Base-by-base conservation (phyloP, 116 monocot genomes). In the Dioscorea cayenensis region DNA sequence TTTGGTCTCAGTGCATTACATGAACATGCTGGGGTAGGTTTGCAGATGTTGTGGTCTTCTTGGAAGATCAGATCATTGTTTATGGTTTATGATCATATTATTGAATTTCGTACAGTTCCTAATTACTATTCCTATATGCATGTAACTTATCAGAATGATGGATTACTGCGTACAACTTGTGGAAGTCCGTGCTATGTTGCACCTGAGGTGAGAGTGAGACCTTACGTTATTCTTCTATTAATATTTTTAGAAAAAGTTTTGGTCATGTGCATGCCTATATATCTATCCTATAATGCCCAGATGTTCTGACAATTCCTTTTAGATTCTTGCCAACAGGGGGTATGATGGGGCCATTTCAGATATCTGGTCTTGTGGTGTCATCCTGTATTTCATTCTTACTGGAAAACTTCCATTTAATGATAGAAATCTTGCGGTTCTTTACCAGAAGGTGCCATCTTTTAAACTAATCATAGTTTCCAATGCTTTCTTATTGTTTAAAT, bases 131-230 rank as follows among this genome's bases (percentile, higher is more conserved):
- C 5, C 35, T 67, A 28, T 67, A 28, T 72, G 23, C 16, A 5
- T 55, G 11, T 51, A 14, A 17, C 2, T 11, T 17, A 51, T 55
- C 77, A 99, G 99, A 79, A 81, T 59, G 94, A 99, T 83, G 99
- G 94, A 32, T 71, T 99, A 50, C 68, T 99, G 70, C 99, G 94
- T 72, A 99, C 99, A 25, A 94, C 99, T 9, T 99, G 99, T 72
- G 99, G 99, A 36, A 99, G 99, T 72, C 99, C 99, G 3, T 89
- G 87, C 63, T 99, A 99, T 50, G 82, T 99, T 59, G 99, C 94
- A 9, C 99, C 99, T 48, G 99, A 99, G 94, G 55, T 55, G n/a
- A 55, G 55, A 14, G 7, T 43, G 2, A 43, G 43, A 43, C 43
- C 43, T 12, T 10, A 10, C 1, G 1, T 43, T 43, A 43, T 8